phyloP scores from a whole-genome alignment of 139 green algal species.

The Chlamydomonas sp. region DNA sequence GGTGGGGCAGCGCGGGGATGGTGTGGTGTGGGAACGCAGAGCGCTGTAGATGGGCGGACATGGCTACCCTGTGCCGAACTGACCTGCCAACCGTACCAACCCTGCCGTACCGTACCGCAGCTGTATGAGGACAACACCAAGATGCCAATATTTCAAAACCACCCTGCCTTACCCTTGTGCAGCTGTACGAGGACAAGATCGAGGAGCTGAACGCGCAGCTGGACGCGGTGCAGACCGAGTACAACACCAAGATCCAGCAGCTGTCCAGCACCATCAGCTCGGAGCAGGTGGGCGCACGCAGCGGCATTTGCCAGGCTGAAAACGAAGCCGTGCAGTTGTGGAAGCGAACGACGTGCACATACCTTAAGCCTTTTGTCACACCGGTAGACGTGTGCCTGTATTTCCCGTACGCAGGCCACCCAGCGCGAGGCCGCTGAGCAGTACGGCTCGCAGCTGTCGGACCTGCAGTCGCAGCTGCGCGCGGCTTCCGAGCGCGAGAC shows the following conservation, averaged over 20 bases:
- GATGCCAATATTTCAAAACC: neutral
- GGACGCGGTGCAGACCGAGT: neutral
- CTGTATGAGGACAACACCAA: constrained; percentile 42
- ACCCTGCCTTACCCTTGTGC: neutral
- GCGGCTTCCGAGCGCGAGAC: constrained; percentile 10
- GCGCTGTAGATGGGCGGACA: too few species aligned
- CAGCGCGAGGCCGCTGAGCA: neutral
- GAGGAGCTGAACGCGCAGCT: constrained; percentile 29
- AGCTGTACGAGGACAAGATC: constrained; percentile 46
- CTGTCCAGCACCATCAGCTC: neutral
- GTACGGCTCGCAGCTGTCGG: constrained; percentile 8
- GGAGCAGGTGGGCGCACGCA: neutral
- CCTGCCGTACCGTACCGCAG: neutral
- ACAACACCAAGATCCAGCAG: neutral
- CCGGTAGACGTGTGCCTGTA: neutral
- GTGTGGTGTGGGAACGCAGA: too few species aligned
- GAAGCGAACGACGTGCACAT: neutral
- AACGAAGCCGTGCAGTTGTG: neutral
- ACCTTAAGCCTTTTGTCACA: neutral
- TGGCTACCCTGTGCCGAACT: too few species aligned
- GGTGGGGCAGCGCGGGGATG: too few species aligned
- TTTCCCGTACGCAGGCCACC: neutral
- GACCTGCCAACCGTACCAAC: neutral
- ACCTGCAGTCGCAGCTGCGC: constrained; percentile 18
- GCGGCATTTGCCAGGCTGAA: neutral